Conservation (phyloP, 2,329 filamentous ascomycete species). For the Aspergillus arachidicola region DNA sequence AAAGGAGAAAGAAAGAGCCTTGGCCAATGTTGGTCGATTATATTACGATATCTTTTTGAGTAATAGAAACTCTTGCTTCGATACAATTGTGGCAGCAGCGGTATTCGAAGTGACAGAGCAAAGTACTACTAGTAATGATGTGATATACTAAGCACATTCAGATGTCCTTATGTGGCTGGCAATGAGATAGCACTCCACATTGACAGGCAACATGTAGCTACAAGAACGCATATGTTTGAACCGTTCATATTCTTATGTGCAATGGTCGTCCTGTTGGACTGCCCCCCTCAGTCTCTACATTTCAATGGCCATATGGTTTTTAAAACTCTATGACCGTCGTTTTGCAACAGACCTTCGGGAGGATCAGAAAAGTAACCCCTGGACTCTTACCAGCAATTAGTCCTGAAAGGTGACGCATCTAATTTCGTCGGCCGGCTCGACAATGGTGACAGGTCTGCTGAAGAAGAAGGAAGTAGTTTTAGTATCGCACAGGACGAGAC, state of each 20-base stretch:
- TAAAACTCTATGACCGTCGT: slow-evolving; percentile 24
- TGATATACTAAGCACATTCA: neutral
- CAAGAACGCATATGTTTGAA: slow-evolving; percentile 18
- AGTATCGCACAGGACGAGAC: slow-evolving; percentile 17
- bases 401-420: slow-evolving; percentile 16
- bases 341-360: slow-evolving; percentile 19
- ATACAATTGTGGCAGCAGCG: neutral
- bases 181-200: slow-evolving; percentile 6
- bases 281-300: neutral
- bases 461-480: slow-evolving; percentile 6
- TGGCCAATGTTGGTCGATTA: neutral
- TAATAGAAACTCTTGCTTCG: neutral
- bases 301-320: slow-evolving; percentile 17
- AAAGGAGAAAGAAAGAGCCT: neutral
- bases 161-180: slow-evolving; percentile 11
- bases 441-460: neutral
- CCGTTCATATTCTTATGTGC: slow-evolving; percentile 20
- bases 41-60: neutral
- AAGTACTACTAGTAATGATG: neutral
- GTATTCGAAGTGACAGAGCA: neutral
- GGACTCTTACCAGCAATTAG: slow-evolving; percentile 20
- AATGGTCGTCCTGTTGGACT: slow-evolving; percentile 14
- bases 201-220: slow-evolving; percentile 2
- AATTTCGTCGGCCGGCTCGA: slow-evolving; percentile 10
- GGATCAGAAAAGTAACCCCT: slow-evolving; percentile 13